A percentile compares a stretch with the other conserved stretches of the same genome.
These are phyloP conservation scores for Claviceps arundinis DNA, from an alignment of 2,329 filamentous ascomycete species.

Conservation along the genomic window DNA sequence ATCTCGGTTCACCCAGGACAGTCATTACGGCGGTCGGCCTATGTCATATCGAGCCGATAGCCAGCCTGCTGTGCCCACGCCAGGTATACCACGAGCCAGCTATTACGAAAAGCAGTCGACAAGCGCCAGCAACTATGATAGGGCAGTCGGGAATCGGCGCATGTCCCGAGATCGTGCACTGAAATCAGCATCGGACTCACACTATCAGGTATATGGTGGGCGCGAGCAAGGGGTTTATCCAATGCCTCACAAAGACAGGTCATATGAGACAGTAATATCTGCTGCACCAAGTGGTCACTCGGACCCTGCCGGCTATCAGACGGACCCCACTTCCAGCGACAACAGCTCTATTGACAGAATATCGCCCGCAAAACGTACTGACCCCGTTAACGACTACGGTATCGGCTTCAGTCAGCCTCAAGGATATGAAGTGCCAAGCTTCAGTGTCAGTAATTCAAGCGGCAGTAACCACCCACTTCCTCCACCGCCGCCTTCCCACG, in stretches of 20 bases:
- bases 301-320: slow-evolving; percentile 68
- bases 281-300: slow-evolving; percentile 60
- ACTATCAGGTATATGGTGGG: slow-evolving; percentile 22
- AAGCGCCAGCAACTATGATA: slow-evolving; percentile 13
- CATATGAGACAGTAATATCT: slow-evolving; percentile 77
- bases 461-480: slow-evolving; percentile 13
- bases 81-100: slow-evolving; percentile 23
- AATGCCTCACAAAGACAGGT: slow-evolving; percentile 55
- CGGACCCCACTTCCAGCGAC: slow-evolving; percentile 76
- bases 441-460: slow-evolving; percentile 19
- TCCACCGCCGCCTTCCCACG: slow-evolving; percentile 10
- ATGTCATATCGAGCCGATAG: slow-evolving; percentile 27
- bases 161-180: slow-evolving; percentile 16
- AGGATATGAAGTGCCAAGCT: slow-evolving; percentile 27
- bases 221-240: slow-evolving; percentile 36
- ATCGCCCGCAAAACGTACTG: slow-evolving; percentile 38
- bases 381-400: slow-evolving; percentile 51
- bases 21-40: slow-evolving; percentile 35
- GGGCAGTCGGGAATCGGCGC: slow-evolving; percentile 10
- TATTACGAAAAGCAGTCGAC: slow-evolving; percentile 27
- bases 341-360: slow-evolving; percentile 80
- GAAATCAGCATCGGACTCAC: slow-evolving; percentile 34
- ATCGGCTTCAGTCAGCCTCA: slow-evolving; percentile 38
- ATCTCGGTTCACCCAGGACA: slow-evolving; percentile 36
- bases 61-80: slow-evolving; percentile 24